Evolutionary conservation across 345 rosid genomes (phyloP).

Genomic region (Gossypium arboreum): DNA sequence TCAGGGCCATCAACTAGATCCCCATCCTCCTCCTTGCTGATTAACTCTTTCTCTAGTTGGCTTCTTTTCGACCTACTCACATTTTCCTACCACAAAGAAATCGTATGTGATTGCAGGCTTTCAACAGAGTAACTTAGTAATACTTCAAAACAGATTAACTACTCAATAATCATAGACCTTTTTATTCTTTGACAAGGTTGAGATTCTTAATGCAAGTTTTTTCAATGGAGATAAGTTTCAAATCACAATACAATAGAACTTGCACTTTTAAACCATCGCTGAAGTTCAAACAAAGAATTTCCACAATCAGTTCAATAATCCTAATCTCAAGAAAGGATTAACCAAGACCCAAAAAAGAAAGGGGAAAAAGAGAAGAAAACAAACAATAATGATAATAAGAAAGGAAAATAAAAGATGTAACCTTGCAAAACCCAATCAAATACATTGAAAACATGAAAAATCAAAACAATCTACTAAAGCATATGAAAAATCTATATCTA

Average conservation of each 20-base stretch:
- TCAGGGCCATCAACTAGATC: slow-evolving; percentile 68
- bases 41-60: slow-evolving; percentile 45
- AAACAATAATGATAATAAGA: not conserved
- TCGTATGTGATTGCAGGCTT: not conserved
- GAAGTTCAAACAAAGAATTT: slow-evolving; percentile 6
- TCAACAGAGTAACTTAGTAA: not conserved
- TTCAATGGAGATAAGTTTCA: not conserved
- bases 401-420: not conserved
- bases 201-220: not conserved
- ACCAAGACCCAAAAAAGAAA: not conserved
- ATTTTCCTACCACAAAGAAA: slow-evolving; percentile 41
- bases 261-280: not conserved
- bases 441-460: not conserved
- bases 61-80: slow-evolving; percentile 41
- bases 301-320: slow-evolving; percentile 2
- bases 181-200: not conserved
- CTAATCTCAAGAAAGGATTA: not conserved
- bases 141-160: not conserved
- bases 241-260: not conserved
- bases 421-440: not conserved
- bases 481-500: not conserved
- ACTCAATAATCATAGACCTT: not conserved
- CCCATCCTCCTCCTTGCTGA: slow-evolving; percentile 39
- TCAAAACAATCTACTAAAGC: not conserved
- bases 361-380: not conserved